phyloP scores from a whole-genome alignment of 345 rosid genomes.

The Linum lewisii region DNA sequence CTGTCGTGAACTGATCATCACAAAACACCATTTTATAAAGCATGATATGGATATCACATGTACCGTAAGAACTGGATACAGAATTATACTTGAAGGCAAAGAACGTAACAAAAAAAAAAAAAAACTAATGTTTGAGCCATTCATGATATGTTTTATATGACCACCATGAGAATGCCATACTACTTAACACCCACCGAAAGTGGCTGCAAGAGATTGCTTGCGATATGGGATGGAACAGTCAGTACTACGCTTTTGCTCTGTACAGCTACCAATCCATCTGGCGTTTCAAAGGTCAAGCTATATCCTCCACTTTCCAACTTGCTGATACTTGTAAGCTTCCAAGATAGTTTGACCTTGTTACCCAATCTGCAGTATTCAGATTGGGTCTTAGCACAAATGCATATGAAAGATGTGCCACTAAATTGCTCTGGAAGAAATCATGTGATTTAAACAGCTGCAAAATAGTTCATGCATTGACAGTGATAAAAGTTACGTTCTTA shows the following conservation, averaged over 20 bases:
- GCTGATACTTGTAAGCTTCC: conserved; percentile 66
- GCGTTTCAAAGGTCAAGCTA: conserved; percentile 76
- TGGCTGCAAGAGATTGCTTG: conserved; percentile 60
- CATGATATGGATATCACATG: too few species aligned
- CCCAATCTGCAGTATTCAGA: conserved; percentile 53
- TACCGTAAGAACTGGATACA: too few species aligned
- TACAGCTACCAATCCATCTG: conserved; percentile 65
- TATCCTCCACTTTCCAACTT: conserved; percentile 54
- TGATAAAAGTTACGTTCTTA: not conserved
- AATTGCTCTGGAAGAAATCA: not conserved
- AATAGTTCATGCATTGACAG: not conserved
- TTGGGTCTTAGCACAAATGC: conserved; percentile 6
- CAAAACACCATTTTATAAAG: too few species aligned
- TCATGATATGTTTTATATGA: too few species aligned
- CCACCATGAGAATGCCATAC: not conserved
- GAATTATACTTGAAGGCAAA: too few species aligned
- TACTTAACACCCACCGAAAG: conserved; percentile 49
- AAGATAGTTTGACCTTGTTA: conserved; percentile 61
- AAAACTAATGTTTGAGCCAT: too few species aligned
- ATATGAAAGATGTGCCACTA: not conserved
- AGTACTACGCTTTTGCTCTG: conserved; percentile 63
- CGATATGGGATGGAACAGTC: conserved; percentile 82
- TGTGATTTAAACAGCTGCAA: not conserved
- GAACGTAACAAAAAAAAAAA: too few species aligned
- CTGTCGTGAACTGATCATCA: too few species aligned